Conservation (phyloP, 2,329 filamentous ascomycete genomes). For the Fusarium incarnatum region DNA sequence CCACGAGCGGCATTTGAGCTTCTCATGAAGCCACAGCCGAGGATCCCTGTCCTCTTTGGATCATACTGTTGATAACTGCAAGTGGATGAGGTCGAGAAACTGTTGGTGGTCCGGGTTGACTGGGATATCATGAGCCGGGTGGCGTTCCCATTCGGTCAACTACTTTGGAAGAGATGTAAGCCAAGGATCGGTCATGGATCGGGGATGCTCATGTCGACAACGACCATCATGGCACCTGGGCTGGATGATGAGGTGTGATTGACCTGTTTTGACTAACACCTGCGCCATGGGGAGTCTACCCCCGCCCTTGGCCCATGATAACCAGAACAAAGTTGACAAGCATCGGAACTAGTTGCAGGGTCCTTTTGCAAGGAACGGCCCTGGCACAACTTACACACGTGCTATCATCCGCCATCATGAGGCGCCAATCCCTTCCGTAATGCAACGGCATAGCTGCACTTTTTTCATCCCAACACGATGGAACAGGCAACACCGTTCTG, state of each 20-base stretch:
- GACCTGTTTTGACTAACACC: conserved; percentile 26
- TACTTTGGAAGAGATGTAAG: conserved; percentile 37
- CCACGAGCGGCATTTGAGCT: conserved; percentile 41
- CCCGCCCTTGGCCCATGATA: conserved; percentile 3
- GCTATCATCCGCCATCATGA: conserved; percentile 38
- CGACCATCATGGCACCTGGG: conserved; percentile 34
- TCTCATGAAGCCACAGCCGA: conserved; percentile 16
- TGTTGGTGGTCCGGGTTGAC: conserved; percentile 1
- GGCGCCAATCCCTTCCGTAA: conserved; percentile 30
- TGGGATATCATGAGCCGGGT: conserved; percentile 29
- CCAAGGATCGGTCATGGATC: conserved; percentile 38
- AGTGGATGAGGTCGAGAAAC: neutral
- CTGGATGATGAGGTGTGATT: conserved; percentile 31
- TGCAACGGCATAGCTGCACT: conserved; percentile 22
- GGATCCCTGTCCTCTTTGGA: conserved; percentile 21
- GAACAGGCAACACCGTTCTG: conserved; percentile 32
- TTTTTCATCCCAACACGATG: conserved; percentile 37
- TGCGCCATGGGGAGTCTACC: conserved; percentile 15
- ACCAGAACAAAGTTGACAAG: conserved; percentile 21
- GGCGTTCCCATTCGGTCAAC: conserved; percentile 39
- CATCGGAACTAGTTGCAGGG: conserved; percentile 23
- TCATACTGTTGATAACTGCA: conserved; percentile 28
- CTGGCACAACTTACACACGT: conserved; percentile 40
- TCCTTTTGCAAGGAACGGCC: conserved; percentile 26
- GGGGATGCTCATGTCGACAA: conserved; percentile 16